Base-by-base conservation (phyloP, 23 red algal genomes). In the Gracilariopsis chorda region DNA sequence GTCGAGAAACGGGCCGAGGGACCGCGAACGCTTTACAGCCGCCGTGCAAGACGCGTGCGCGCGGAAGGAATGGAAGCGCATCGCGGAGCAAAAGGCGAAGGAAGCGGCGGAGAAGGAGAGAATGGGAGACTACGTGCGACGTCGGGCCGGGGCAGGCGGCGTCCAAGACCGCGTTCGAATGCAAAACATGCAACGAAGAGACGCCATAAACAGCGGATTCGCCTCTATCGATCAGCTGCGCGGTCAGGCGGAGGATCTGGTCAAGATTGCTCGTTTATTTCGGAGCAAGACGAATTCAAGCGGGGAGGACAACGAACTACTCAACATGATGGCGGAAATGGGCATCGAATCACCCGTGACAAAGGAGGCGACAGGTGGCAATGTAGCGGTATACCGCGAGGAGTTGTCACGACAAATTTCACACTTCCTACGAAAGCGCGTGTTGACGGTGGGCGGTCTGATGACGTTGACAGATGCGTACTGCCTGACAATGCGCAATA, bases 391-490 rank as follows among this genome's bases (percentile, higher is more conserved):
- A 69, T 97, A 93, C 65, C 86, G 90, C 20, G 80, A 82, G 25
- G 40, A 91, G 47, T 46, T 97, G 19, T 83, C 95, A 33, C 64
- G 87, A 27, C 83, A 97, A 75, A 28, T 97, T 21, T 70, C 61
- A 21, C n/a, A 39, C 19, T 88, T 88, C 78, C 77, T 93, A 43
- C 74, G 77, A 39, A 32, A 61, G 51, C 90, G 83, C 32, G 53
- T 97, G 13, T 35, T 78, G 48, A 39, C 74, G n/a, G 71, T 88
- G 21, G 95, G 95, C 7, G 95, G 95, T 30, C 61, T 97, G 7
- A 75, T 97, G 74, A 97, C 90, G 39, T 19, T 97, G 28, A 60
- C 86, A 16, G 95, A 97, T 67, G 95, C 84, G 34, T 97, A 97
- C 52, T 97, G 95, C 25, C 36, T 93, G 35, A 56, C 80, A 24